These are phyloP conservation scores for Pulveroboletus sp. DNA, from an alignment of 768 basidiomycete species.

Conservation along the genomic window DNA sequence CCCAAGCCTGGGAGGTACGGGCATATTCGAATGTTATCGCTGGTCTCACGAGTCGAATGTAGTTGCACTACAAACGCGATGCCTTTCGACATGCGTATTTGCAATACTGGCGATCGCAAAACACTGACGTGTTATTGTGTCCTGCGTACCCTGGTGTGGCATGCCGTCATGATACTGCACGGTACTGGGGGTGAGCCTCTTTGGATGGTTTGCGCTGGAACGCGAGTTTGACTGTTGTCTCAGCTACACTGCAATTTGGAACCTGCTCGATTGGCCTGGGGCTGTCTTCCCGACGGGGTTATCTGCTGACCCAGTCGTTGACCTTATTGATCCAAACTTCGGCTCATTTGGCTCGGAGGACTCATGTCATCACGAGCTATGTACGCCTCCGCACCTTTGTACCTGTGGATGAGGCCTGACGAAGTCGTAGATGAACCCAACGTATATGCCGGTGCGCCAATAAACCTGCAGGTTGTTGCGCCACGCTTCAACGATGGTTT, in stretches of 20 bases:
- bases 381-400: slow-evolving; percentile 6
- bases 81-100: slow-evolving; percentile 31
- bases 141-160: slow-evolving; percentile 36
- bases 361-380: slow-evolving; percentile 12
- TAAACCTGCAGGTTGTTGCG: slow-evolving; percentile 21
- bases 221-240: neutral
- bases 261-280: slow-evolving; percentile 41
- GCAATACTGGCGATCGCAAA: slow-evolving; percentile 35
- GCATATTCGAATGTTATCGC: neutral
- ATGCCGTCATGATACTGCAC: slow-evolving; percentile 33
- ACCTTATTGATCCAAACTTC: slow-evolving; percentile 11
- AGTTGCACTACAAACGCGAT: slow-evolving; percentile 33
- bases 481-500: slow-evolving; percentile 26
- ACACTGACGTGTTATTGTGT: slow-evolving; percentile 37
- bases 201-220: neutral
- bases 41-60: slow-evolving; percentile 1
- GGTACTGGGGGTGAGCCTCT: slow-evolving; percentile 30
- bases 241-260: slow-evolving; percentile 41
- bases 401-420: neutral
- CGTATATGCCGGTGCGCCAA: slow-evolving; percentile 13
- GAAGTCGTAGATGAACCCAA: slow-evolving; percentile 18
- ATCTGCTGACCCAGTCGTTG: slow-evolving; percentile 22
- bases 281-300: slow-evolving; percentile 43
- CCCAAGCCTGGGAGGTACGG: slow-evolving; percentile 29
- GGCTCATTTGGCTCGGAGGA: slow-evolving; percentile 18